These are phyloP conservation scores for Apostasia ramifera DNA, from an alignment of 106 monocot genomes.

Conservation along the genomic window DNA sequence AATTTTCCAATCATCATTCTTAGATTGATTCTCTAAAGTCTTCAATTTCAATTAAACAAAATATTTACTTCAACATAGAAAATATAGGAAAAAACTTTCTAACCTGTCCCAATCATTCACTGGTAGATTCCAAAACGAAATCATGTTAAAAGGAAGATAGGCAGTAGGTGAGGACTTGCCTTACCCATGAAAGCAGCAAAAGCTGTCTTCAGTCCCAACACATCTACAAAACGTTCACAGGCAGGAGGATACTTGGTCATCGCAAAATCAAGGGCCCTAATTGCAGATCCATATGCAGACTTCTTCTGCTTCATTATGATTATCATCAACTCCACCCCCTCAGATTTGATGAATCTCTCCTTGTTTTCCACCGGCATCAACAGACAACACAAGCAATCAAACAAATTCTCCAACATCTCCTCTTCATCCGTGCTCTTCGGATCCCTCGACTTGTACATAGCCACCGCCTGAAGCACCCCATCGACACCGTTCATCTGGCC, in stretches of 20 bases:
- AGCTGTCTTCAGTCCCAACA: constrained; percentile 89
- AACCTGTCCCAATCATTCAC: no score
- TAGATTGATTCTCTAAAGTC: no score
- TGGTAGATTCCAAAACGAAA: no score
- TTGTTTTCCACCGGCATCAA: constrained; percentile 95
- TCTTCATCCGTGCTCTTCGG: constrained; percentile 91
- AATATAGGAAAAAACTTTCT: no score
- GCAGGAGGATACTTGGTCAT: constrained; percentile 96
- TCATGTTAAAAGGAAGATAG: background rate
- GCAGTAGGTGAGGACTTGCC: constrained; percentile 57
- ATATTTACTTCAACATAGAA: no score
- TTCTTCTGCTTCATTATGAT: constrained; percentile 99
- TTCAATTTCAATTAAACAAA: no score
- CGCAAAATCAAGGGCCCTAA: constrained; percentile 86
- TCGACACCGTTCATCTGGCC: constrained; percentile 99
- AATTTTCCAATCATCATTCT: no score
- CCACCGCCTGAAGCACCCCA: constrained; percentile 83
- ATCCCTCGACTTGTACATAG: constrained; percentile 92
- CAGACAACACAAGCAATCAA: constrained; percentile 91
- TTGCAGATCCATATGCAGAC: constrained; percentile 66
- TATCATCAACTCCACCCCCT: constrained; percentile 90
- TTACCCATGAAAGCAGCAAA: constrained; percentile 99
- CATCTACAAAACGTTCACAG: constrained; percentile 96
- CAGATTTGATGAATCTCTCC: constrained; percentile 90
- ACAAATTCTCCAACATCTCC: constrained; percentile 98